phyloP scores from a whole-genome alignment of 345 rosid species.

The Rhizophora mangle region DNA sequence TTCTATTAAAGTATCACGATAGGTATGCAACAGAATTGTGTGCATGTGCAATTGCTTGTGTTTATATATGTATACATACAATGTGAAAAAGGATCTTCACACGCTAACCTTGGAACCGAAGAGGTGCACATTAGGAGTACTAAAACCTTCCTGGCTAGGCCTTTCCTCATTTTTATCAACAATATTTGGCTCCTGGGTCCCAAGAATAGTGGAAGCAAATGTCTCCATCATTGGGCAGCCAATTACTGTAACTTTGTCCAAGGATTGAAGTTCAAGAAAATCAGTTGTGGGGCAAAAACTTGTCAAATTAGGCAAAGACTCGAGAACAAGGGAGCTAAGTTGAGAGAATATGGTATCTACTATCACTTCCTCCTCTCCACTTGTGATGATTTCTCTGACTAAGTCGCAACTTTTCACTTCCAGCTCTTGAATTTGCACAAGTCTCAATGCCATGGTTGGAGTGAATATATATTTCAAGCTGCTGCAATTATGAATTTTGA shows the following conservation, averaged over 20 bases:
- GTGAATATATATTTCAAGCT: conserved; percentile 12
- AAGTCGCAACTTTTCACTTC: neutral
- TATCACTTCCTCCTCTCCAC: neutral
- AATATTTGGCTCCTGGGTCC: too few species aligned
- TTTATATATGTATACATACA: neutral
- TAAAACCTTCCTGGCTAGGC: neutral
- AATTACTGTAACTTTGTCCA: too few species aligned
- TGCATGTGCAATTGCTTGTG: neutral
- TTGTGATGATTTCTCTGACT: neutral
- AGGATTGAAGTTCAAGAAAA: neutral
- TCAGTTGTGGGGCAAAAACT: neutral
- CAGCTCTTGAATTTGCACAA: neutral
- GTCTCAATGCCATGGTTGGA: conserved; percentile 2
- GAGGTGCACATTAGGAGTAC: neutral
- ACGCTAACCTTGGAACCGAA: conserved; percentile 6
- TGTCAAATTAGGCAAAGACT: conserved; percentile 1
- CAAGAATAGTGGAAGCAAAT: neutral
- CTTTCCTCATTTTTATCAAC: neutral
- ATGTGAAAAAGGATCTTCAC: neutral
- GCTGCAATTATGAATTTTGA: conserved; percentile 6
- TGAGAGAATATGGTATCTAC: neutral
- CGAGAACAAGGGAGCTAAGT: neutral
- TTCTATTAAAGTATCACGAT: too few species aligned
- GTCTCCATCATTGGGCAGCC: conserved; percentile 1
- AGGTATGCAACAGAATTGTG: too few species aligned